These are phyloP conservation scores for Eutrema japonicum DNA, from an alignment of 345 rosid species.

Conservation along the genomic window DNA sequence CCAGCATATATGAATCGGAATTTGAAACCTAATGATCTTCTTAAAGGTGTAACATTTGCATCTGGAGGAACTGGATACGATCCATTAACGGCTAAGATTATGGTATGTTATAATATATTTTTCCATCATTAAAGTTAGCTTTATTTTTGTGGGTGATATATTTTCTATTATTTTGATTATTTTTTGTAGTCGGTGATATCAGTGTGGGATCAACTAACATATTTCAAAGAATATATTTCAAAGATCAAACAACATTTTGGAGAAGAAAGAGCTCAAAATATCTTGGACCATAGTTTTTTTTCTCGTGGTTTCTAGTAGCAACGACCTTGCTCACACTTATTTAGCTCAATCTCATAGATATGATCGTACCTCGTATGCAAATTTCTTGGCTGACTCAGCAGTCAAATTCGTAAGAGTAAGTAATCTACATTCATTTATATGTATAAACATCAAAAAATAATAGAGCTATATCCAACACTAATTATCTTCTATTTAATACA, in stretches of 20 bases:
- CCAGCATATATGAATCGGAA: conserved; percentile 58
- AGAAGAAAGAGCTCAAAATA: conserved; percentile 46
- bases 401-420: conserved; percentile 48
- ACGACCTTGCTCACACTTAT: too few relatives aligned
- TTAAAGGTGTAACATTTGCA: conserved; percentile 65
- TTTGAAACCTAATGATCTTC: conserved; percentile 50
- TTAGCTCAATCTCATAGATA: conserved; percentile 32
- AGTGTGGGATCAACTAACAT: conserved; percentile 45
- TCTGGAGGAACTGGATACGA: conserved; percentile 66
- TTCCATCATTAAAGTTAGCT: too few relatives aligned
- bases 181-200: conserved; percentile 32
- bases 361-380: conserved; percentile 44
- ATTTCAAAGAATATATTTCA: conserved; percentile 23
- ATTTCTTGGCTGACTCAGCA: conserved; percentile 45
- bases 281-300: conserved; percentile 33
- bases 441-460: background rate
- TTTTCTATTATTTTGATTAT: background rate
- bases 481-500: background rate
- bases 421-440: background rate
- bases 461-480: background rate
- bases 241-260: conserved; percentile 49
- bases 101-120: conserved; percentile 37
- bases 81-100: conserved; percentile 52
- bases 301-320: too few relatives aligned
- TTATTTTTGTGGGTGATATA: background rate